These are phyloP conservation scores for Drechmeria coniospora DNA, from an alignment of 2,329 filamentous ascomycete genomes.

Conservation along the genomic window DNA sequence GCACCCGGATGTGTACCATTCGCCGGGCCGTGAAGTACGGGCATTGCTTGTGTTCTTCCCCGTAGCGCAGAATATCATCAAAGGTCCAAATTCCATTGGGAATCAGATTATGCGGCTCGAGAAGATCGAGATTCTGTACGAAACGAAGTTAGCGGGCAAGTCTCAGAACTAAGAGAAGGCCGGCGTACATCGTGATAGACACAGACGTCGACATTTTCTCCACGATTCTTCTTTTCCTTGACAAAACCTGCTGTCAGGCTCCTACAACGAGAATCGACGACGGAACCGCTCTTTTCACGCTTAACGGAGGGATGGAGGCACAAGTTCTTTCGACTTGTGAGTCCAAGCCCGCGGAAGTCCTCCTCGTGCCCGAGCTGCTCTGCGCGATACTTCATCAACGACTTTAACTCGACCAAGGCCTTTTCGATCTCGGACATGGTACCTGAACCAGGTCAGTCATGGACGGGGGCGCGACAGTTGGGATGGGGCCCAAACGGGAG, in stretches of 20 bases:
- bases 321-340: constrained; percentile 94
- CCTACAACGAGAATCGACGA: constrained; percentile 91
- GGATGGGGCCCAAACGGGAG: constrained; percentile 43
- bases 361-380: constrained; percentile 81
- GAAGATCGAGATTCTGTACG: constrained; percentile 67
- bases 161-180: not conserved
- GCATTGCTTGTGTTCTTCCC: constrained; percentile 91
- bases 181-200: constrained; percentile 76
- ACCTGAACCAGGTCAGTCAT: constrained; percentile 21
- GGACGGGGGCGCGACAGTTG: not conserved
- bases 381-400: constrained; percentile 85
- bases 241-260: constrained; percentile 94
- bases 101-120: constrained; percentile 88
- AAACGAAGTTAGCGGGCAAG: constrained; percentile 6
- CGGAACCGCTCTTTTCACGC: constrained; percentile 81
- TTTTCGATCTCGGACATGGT: constrained; percentile 99
- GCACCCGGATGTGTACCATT: constrained; percentile 52
- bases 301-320: constrained; percentile 94
- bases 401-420: constrained; percentile 78
- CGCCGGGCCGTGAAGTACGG: constrained; percentile 91
- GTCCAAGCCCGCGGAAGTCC: constrained; percentile 79
- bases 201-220: constrained; percentile 87
- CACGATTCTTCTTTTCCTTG: constrained; percentile 90
- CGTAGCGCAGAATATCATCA: constrained; percentile 75
- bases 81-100: constrained; percentile 94